Evolutionary conservation across 495 filamentous ascomycete species (phyloP).

Genomic region (Sphaerosporella brunnea): DNA sequence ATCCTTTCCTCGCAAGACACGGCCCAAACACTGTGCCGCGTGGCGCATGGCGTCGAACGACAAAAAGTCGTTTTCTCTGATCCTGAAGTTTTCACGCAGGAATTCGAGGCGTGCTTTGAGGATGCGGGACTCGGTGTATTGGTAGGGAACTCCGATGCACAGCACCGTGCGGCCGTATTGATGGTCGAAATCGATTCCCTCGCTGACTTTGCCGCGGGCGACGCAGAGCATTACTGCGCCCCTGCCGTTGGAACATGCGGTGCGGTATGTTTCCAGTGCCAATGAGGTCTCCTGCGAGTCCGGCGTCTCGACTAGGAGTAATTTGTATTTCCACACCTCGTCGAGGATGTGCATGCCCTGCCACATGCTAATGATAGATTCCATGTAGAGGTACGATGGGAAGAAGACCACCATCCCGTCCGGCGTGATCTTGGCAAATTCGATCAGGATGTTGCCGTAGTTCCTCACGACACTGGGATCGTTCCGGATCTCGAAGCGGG

Average conservation of each 20-base stretch:
- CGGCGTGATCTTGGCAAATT: slow-evolving; percentile 85
- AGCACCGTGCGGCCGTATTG: slow-evolving; percentile 95
- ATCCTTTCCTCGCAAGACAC: slow-evolving; percentile 89
- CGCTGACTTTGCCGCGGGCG: slow-evolving; percentile 88
- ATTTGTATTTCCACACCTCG: slow-evolving; percentile 97
- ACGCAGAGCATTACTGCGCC: slow-evolving; percentile 88
- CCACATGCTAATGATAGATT: slow-evolving; percentile 97
- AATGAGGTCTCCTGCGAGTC: slow-evolving; percentile 94
- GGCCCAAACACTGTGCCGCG: slow-evolving; percentile 88
- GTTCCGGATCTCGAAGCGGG: slow-evolving; percentile 82
- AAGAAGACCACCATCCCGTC: slow-evolving; percentile 99
- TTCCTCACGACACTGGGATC: slow-evolving; percentile 89
- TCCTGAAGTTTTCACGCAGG: slow-evolving; percentile 87
- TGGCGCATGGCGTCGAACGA: slow-evolving; percentile 99
- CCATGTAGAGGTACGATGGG: slow-evolving; percentile 98
- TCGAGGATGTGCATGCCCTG: slow-evolving; percentile 95
- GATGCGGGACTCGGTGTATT: slow-evolving; percentile 96
- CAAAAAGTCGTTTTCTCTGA: slow-evolving; percentile 91
- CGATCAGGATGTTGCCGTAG: slow-evolving; percentile 79
- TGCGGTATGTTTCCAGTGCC: slow-evolving; percentile 89
- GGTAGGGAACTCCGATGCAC: slow-evolving; percentile 94
- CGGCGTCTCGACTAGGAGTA: slow-evolving; percentile 94
- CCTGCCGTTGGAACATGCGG: slow-evolving; percentile 89
- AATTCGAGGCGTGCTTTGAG: slow-evolving; percentile 93
- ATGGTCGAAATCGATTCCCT: slow-evolving; percentile 98